A percentile compares a stretch with the other conserved stretches of the same genome.
Evolutionary conservation across 208 protist species (phyloP).

Genomic region (Balamuthia mandrillaris): DNA sequence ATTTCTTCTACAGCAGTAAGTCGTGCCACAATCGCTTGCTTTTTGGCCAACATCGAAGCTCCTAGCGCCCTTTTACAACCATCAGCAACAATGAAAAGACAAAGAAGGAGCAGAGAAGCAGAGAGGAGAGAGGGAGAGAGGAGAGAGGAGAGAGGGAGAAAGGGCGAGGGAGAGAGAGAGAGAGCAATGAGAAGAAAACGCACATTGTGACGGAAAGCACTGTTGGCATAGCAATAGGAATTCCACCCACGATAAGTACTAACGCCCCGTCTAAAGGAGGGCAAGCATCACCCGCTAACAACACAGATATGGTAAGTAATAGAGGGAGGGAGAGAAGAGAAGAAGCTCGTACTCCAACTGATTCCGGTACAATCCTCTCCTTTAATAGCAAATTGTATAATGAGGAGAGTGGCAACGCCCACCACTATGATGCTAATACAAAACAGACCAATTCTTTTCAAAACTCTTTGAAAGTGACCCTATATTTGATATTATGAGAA

Average conservation of each 20-base stretch:
- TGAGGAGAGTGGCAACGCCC: constrained; percentile 55
- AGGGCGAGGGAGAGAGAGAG: too few species aligned
- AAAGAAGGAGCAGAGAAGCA: too few species aligned
- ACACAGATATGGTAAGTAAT: not conserved
- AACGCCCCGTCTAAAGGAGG: constrained; percentile 63
- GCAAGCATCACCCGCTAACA: constrained; percentile 32
- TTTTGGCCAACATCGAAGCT: constrained; percentile 82
- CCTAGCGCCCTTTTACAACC: constrained; percentile 53
- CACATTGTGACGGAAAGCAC: constrained; percentile 90
- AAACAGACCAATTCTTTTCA: constrained; percentile 61
- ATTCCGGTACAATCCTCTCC: constrained; percentile 43
- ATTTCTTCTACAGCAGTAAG: constrained; percentile 82
- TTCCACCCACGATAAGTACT: constrained; percentile 67
- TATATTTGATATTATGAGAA: too few species aligned
- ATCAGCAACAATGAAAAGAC: constrained; percentile 72
- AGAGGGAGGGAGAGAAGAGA: not conserved
- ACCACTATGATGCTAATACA: constrained; percentile 62
- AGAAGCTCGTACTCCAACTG: not conserved
- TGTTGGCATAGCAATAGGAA: constrained; percentile 78
- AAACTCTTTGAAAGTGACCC: constrained; percentile 51
- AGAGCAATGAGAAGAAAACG: too few species aligned
- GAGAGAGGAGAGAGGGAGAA: too few species aligned
- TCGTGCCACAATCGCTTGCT: constrained; percentile 90
- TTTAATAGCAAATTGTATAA: constrained; percentile 55
- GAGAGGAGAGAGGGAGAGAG: too few species aligned